Evolutionary conservation across 73 alveolate species (phyloP).

Genomic region (Diophrys sp.): DNA sequence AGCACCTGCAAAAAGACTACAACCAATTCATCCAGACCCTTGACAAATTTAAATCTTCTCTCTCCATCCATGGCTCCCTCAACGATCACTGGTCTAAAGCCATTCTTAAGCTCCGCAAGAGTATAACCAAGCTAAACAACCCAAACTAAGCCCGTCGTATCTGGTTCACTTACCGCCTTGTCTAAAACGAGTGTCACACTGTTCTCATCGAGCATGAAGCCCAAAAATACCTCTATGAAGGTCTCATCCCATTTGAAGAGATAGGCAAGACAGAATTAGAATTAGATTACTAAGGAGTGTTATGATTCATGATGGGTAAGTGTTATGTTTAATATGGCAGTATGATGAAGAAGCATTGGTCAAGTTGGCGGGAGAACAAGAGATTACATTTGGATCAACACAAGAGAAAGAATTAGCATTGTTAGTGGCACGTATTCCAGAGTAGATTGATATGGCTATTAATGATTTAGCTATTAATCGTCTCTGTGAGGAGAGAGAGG

Average conservation of each 20-base stretch:
- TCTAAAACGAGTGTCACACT: not conserved
- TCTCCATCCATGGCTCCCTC: not conserved
- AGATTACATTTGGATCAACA: conserved; percentile 38
- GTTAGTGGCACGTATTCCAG: conserved; percentile 87
- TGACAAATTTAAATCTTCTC: not conserved
- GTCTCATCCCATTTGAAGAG: not conserved
- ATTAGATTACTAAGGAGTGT: not conserved
- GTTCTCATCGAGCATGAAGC: not conserved
- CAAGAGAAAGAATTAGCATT: conserved; percentile 91
- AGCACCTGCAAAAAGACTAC: not conserved
- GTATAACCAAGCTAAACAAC: not conserved
- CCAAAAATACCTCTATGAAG: not conserved
- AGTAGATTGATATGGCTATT: conserved; percentile 88
- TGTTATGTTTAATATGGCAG: too few relatives aligned
- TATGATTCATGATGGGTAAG: too few relatives aligned
- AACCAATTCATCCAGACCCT: not conserved
- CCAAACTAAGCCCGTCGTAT: not conserved
- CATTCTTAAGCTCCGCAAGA: not conserved
- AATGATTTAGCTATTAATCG: conserved; percentile 92
- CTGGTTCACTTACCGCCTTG: conserved; percentile 6
- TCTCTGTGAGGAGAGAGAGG: too few relatives aligned
- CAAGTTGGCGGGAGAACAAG: conserved; percentile 55
- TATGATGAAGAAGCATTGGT: conserved; percentile 58
- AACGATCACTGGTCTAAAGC: conserved; percentile 4
- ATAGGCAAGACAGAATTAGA: not conserved